Base-by-base conservation (phyloP, 2,329 filamentous ascomycete genomes). In the Penicillium sp. region DNA sequence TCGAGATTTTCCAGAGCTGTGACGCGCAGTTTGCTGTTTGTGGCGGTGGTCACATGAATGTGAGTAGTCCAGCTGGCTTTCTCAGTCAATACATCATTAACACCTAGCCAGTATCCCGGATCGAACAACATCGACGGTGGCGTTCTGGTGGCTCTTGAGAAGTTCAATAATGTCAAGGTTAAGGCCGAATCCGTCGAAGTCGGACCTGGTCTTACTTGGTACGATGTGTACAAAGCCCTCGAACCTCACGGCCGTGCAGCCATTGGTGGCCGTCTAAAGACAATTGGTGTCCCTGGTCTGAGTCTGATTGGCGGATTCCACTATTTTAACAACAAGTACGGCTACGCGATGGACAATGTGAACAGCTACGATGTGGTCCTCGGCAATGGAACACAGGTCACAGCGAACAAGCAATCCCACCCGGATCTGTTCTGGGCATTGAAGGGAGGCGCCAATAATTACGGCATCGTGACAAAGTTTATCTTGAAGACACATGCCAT, bases 11-110 rank as follows among this genome's bases (percentile, higher is more conserved):
- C 7, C 43, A 37, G 3, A n/a, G 34, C 0, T 71, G 71, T 66
- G 49, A 77, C 48, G 62, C 73, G 5, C 75, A 78, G 34, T 86
- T 86, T 59, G 83, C 84, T 3, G 70, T 86, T 67, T 83, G 84
- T 63, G 81, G 81, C 0, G 84, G 84, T 22, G 84, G 84, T 0
- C 84, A 86, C 66, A 73, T 73, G 71, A 70, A 68, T 43, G 67
- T 64, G 53, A 57, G 65, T 58, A 28, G 25, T 25, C 25, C 25
- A 25, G 20, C 20, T 20, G 20, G 20, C 20, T 20, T 20, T 20
- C 20, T 20, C 20, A 20, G 20, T 20, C 20, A 20, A 20, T 20
- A 20, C 20, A 20, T 20, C 20, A 20, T 20, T 20, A 20, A 20
- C 20, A 20, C 20, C 20, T 20, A 20, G 20, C 20, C 20, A 20